Evolutionary conservation across 106 monocot genomes (phyloP).

Genomic region (Chionographis japonica): DNA sequence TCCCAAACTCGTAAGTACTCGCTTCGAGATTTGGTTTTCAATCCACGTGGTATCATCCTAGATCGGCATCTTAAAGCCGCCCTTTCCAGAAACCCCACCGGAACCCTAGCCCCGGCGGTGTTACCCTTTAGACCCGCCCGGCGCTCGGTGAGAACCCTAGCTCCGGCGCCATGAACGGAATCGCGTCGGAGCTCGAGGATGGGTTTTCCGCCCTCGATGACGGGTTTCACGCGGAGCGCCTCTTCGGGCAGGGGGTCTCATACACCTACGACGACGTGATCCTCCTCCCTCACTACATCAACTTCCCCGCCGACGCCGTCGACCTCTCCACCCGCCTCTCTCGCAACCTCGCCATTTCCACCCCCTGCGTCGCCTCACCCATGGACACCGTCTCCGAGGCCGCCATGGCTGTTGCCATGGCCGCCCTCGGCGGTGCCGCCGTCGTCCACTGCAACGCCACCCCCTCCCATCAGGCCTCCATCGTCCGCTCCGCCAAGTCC

Average conservation of each 20-base stretch:
- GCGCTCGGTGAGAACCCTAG: conserved; percentile 10
- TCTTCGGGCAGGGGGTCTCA: conserved; percentile 63
- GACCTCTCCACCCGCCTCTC: conserved; percentile 79
- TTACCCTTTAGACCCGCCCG: not conserved
- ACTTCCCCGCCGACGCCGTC: conserved; percentile 79
- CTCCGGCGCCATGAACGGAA: conserved; percentile 13
- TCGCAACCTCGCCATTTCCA: conserved; percentile 51
- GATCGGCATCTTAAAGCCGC: no score
- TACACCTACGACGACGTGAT: conserved; percentile 92
- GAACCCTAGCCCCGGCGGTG: conserved; percentile 1
- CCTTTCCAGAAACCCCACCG: no score
- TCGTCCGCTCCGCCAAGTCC: conserved; percentile 63
- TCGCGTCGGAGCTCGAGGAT: not conserved
- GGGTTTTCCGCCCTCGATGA: conserved; percentile 20
- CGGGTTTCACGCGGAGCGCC: conserved; percentile 55
- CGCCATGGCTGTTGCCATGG: conserved; percentile 83
- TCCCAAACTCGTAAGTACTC: no score
- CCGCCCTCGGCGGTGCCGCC: conserved; percentile 64
- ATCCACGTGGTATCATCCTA: no score
- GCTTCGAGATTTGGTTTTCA: no score
- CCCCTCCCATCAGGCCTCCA: conserved; percentile 40
- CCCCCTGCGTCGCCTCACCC: conserved; percentile 79
- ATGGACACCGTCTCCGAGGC: conserved; percentile 95
- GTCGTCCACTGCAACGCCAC: conserved; percentile 70
- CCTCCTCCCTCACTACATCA: conserved; percentile 80